phyloP scores from a whole-genome alignment of 306 rosid genomes.

The Lathyrus aphaca region DNA sequence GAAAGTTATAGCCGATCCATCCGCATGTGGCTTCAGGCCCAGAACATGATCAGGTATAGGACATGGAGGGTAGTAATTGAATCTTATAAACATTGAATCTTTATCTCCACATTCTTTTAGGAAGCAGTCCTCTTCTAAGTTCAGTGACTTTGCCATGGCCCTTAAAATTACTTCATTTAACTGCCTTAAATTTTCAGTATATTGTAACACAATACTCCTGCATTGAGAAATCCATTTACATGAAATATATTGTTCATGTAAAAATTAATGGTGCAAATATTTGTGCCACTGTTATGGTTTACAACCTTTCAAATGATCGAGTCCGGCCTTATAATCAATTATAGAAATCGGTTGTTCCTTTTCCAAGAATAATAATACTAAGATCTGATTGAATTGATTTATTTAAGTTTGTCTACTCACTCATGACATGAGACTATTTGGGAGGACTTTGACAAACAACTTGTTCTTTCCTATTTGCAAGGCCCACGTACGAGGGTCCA shows the following conservation, averaged over 20 bases:
- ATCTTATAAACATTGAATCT: conserved; percentile 45
- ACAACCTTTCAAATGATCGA: neutral
- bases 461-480: no score
- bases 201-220: conserved; percentile 58
- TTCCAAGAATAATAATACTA: neutral
- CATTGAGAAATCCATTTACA: conserved; percentile 5
- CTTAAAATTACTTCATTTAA: conserved; percentile 52
- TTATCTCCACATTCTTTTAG: conserved; percentile 54
- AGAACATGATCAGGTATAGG: conserved; percentile 66
- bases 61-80: conserved; percentile 79
- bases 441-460: neutral
- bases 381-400: neutral
- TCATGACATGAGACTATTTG: neutral
- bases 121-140: conserved; percentile 66
- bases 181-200: conserved; percentile 46
- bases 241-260: neutral
- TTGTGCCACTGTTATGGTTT: conserved; percentile 3
- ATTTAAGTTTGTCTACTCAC: neutral
- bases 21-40: conserved; percentile 73
- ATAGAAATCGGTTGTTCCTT: neutral
- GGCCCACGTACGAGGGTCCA: no score
- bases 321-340: neutral
- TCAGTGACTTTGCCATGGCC: conserved; percentile 78
- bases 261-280: neutral
- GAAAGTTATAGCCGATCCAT: conserved; percentile 65